Conservation (phyloP, 352 stramenopile species). For the Pythium pyrilobum region DNA sequence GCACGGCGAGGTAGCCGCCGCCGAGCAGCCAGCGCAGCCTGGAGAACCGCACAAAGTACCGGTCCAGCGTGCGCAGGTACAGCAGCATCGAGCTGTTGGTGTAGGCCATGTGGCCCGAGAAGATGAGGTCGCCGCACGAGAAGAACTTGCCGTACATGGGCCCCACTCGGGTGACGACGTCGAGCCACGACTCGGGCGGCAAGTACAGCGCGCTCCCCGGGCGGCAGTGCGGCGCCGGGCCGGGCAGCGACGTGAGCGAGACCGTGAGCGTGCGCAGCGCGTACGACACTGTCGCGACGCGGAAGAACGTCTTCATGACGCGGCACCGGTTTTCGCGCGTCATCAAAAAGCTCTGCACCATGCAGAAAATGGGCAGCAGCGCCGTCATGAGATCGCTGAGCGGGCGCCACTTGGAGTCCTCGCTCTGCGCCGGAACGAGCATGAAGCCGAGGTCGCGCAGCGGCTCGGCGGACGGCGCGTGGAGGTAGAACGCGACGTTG, state of each 20-base stretch:
- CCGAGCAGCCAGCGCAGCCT: slow-evolving; percentile 23
- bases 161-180: slow-evolving; percentile 34
- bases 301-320: slow-evolving; percentile 33
- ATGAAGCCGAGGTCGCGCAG: slow-evolving; percentile 44
- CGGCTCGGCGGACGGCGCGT: slow-evolving; percentile 25
- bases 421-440: slow-evolving; percentile 28
- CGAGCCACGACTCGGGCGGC: slow-evolving; percentile 32
- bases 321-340: slow-evolving; percentile 25
- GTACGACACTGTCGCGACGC: slow-evolving; percentile 38
- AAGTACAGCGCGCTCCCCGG: slow-evolving; percentile 23
- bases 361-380: slow-evolving; percentile 29
- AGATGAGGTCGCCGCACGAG: slow-evolving; percentile 45
- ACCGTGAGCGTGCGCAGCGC: slow-evolving; percentile 34
- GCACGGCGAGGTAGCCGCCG: slow-evolving; percentile 21
- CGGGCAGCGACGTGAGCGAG: slow-evolving; percentile 35
- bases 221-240: slow-evolving; percentile 36
- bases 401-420: slow-evolving; percentile 26
- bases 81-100: slow-evolving; percentile 35
- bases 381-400: slow-evolving; percentile 37
- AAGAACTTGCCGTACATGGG: slow-evolving; percentile 36
- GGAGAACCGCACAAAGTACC: slow-evolving; percentile 22
- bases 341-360: slow-evolving; percentile 24
- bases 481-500: slow-evolving; percentile 41
- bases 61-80: slow-evolving; percentile 32
- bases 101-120: slow-evolving; percentile 44